Evolutionary conservation across 345 rosid genomes (phyloP).

Genomic region (Arabidopsis arenosa): DNA sequence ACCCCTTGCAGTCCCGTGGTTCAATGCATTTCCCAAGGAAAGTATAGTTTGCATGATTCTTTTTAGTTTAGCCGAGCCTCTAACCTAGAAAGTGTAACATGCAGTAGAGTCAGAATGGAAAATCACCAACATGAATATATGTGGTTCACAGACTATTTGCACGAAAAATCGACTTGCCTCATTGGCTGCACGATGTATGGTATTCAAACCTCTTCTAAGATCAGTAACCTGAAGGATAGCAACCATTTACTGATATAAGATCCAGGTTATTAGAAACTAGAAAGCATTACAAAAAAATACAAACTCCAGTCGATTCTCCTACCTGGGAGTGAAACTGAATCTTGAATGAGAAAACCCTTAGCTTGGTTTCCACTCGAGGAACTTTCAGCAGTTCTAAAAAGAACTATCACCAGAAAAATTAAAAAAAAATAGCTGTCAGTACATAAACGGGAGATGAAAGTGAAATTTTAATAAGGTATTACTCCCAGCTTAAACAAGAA

Average conservation of each 20-base stretch:
- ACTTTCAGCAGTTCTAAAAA: slow-evolving; percentile 83
- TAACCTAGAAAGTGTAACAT: slow-evolving; percentile 55
- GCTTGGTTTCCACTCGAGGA: slow-evolving; percentile 81
- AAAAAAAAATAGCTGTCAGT: slow-evolving; percentile 29
- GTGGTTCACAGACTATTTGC: slow-evolving; percentile 26
- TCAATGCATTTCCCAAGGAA: slow-evolving; percentile 86
- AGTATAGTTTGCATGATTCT: slow-evolving; percentile 89
- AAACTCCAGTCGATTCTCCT: slow-evolving; percentile 37
- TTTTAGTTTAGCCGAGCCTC: slow-evolving; percentile 70
- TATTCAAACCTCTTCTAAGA: slow-evolving; percentile 65
- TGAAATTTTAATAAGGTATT: neutral
- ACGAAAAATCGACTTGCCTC: slow-evolving; percentile 59
- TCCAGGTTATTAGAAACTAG: slow-evolving; percentile 22
- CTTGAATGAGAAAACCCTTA: slow-evolving; percentile 81
- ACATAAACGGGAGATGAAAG: neutral
- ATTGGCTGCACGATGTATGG: slow-evolving; percentile 65
- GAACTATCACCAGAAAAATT: slow-evolving; percentile 56
- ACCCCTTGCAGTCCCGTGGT: slow-evolving; percentile 96
- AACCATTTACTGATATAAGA: slow-evolving; percentile 24
- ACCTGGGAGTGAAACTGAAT: slow-evolving; percentile 76
- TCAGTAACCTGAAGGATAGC: slow-evolving; percentile 69
- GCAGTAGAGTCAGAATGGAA: slow-evolving; percentile 23
- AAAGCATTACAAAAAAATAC: slow-evolving; percentile 27
- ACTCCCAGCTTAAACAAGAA: neutral
- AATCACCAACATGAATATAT: slow-evolving; percentile 27